Evolutionary conservation across 164 flowering plant genomes (phyloP).

Genomic region (Cinnamomum chago): DNA sequence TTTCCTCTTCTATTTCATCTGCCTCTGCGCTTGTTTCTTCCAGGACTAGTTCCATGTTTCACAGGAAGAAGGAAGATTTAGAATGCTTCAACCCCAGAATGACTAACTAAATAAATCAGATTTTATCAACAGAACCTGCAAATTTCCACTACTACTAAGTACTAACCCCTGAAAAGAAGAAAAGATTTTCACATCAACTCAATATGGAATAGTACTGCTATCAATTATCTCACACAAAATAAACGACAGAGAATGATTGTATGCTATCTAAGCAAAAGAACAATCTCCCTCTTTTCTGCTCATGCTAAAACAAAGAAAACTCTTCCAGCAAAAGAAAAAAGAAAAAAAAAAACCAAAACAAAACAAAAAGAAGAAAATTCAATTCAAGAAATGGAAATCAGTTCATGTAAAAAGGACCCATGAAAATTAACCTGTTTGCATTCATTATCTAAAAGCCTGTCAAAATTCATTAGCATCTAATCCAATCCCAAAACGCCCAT

Average conservation of each 20-base stretch:
- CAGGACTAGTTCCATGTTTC: constrained; percentile 31
- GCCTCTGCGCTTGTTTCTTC: constrained; percentile 15
- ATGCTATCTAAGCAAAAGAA: background rate
- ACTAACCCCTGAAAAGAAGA: background rate
- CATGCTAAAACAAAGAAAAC: background rate
- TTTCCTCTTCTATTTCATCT: constrained; percentile 39
- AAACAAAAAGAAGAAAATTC: background rate
- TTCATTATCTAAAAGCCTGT: no score
- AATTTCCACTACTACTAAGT: background rate
- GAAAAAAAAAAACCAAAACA: no score
- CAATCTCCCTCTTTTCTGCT: background rate
- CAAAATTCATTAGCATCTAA: background rate
- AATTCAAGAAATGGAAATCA: background rate
- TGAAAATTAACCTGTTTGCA: no score
- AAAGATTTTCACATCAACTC: background rate
- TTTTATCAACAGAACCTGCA: background rate
- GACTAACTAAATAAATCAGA: background rate
- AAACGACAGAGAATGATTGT: no score
- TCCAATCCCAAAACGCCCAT: background rate
- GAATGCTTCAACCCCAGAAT: background rate
- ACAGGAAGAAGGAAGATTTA: no score
- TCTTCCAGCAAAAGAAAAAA: background rate
- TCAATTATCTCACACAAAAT: no score
- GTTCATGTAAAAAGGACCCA: no score
- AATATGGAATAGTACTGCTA: no score